Evolutionary conservation across 805 yeast genomes (phyloP).

Genomic region (Brettanomyces nanus): DNA sequence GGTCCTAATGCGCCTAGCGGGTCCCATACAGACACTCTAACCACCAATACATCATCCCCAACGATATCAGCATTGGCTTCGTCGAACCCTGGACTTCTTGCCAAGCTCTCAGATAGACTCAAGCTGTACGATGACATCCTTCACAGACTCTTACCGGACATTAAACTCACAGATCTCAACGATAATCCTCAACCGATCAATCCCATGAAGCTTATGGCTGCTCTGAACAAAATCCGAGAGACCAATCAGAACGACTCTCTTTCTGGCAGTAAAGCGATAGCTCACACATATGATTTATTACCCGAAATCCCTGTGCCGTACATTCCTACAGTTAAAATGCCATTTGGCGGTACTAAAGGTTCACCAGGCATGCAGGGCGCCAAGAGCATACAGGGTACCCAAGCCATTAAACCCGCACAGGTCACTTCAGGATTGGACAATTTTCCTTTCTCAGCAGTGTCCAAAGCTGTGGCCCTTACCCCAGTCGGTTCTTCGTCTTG

Average conservation of each 20-base stretch:
- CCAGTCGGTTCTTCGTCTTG: not conserved
- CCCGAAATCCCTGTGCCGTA: constrained; percentile 26
- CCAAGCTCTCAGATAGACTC: constrained; percentile 24
- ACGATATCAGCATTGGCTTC: constrained; percentile 5
- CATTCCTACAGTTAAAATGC: constrained; percentile 16
- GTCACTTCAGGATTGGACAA: not conserved
- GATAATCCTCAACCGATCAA: constrained; percentile 26
- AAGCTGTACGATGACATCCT: constrained; percentile 27
- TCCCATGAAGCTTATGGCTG: constrained; percentile 25
- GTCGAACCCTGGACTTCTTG: constrained; percentile 19
- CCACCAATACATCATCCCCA: constrained; percentile 17
- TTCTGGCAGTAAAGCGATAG: constrained; percentile 15
- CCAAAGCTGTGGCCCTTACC: not conserved
- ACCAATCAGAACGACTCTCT: constrained; percentile 13
- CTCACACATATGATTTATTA: constrained; percentile 20
- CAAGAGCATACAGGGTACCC: not conserved
- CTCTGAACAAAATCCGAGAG: constrained; percentile 21
- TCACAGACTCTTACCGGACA: constrained; percentile 24
- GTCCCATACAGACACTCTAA: not conserved
- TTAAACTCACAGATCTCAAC: constrained; percentile 24
- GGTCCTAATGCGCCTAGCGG: not conserved
- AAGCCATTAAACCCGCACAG: not conserved
- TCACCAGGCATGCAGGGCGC: not conserved
- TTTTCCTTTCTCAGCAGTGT: not conserved
- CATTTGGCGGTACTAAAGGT: constrained; percentile 1